These are phyloP conservation scores for Parvularia atlantis DNA, from an alignment of 78 protist genomes.

Conservation along the genomic window DNA sequence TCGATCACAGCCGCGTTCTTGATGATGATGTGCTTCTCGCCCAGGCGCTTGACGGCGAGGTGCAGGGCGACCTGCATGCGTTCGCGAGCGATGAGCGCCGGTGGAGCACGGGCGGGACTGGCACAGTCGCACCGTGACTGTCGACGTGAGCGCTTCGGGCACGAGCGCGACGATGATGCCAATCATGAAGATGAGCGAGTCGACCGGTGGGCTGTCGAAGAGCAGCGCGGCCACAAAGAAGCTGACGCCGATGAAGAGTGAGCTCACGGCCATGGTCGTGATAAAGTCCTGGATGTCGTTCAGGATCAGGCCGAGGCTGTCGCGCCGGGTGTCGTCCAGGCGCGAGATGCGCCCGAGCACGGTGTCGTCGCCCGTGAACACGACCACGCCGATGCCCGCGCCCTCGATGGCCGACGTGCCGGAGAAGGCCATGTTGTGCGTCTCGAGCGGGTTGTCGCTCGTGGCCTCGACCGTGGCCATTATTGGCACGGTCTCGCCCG, in stretches of 20 bases:
- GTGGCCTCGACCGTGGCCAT: no score
- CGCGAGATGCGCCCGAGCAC: constrained; percentile 65
- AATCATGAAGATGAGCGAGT: constrained; percentile 48
- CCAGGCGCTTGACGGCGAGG: constrained; percentile 72
- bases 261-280: neutral
- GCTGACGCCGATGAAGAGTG: neutral
- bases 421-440: constrained; percentile 22
- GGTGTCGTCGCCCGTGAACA: constrained; percentile 80
- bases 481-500: constrained; percentile 67
- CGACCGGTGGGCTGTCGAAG: neutral
- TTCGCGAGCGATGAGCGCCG: constrained; percentile 24
- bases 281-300: constrained; percentile 73
- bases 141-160: no score
- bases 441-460: neutral
- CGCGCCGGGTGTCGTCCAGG: constrained; percentile 5
- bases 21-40: constrained; percentile 72
- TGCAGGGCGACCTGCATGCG: constrained; percentile 47
- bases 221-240: neutral
- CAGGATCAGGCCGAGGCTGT: constrained; percentile 38
- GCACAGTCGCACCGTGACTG: no score
- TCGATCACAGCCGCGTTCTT: constrained; percentile 70
- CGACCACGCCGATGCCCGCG: constrained; percentile 55
- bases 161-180: constrained; percentile 55
- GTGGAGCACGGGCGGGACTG: constrained; percentile 34
- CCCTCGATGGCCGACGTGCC: constrained; percentile 58